Evolutionary conservation across 1,284 basidiomycete species (phyloP), one percentile per base, ranked within the genome.

Genomic region (Trametes sp.): DNA sequence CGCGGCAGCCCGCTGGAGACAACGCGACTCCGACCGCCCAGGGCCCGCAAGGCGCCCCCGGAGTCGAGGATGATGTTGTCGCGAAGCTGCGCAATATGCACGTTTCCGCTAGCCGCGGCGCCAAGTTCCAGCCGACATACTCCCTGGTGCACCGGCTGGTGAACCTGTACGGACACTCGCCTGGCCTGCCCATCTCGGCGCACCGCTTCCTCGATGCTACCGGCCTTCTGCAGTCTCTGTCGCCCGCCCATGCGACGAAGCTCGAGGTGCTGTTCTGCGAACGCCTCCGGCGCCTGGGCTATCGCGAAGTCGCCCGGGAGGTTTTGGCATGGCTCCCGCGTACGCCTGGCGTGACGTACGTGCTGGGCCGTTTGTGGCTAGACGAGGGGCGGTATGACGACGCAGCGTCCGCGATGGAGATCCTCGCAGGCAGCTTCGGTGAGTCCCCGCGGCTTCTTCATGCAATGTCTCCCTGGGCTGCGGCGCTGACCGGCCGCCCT

Each of bases 401-500:
- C 69, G 92, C 93, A 1, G 84, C 87, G 0, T 78, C 78, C 50
- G 75, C 87, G 36, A 81, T 98, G 64, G 88, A 95, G 74, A 87
- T 87, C 66, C 80, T 95, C n/a, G 89, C 90, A 14, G 88, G 87
- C 42, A 86, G 83, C 66, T 90, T 94, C 67, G 91, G 95, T 96
- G 73, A 76, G 87, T 77, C 9, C 54, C 45, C 23, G 23, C 24
- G 4, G 16, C n/a, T 48, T 24, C 11, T 31, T 49, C 35, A 33
- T 49, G 31, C 28, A n/a, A 1, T 29, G 3, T 49, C 19, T 19
- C 19, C 26, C 28, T 49, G 52, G n/a, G 53, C 49, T 36, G 35
- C 57, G 53, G 54, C 28, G 38, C 36, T 46, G 7, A 45, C 35
- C n/a, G n/a, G n/a, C n/a, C 35, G 24, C 19, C n/a, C 23, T 64